Conservation (phyloP, 169 alveolate species). For the Plasmodium knowlesi region DNA sequence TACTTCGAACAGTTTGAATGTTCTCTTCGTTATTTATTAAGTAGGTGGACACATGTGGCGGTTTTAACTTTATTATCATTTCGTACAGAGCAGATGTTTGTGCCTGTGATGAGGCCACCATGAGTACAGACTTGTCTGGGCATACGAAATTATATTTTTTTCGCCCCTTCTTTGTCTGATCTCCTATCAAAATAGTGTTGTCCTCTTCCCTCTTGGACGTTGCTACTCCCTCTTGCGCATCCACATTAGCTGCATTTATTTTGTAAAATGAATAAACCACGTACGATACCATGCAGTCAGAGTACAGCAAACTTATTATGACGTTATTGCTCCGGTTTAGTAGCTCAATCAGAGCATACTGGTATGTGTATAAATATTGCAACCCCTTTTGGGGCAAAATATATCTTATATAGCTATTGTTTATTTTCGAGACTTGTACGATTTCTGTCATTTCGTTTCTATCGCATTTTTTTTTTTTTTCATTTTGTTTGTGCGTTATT, state of each 20-base stretch:
- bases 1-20: conserved; percentile 7
- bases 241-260: not conserved
- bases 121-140: conserved; percentile 21
- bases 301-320: conserved; percentile 11
- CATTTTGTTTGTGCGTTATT: conserved; percentile 7
- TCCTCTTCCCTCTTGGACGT: not conserved
- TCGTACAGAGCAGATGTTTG: conserved; percentile 13
- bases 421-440: not conserved
- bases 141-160: not conserved
- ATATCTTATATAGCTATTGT: conserved; percentile 20
- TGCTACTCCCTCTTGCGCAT: not conserved
- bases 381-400: conserved; percentile 11
- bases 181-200: not conserved
- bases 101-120: conserved; percentile 41
- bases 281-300: conserved; percentile 60
- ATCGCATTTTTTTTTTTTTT: not conserved
- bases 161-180: not conserved
- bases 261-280: conserved; percentile 57
- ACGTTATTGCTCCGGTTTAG: conserved; percentile 27
- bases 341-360: conserved; percentile 51
- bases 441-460: conserved; percentile 30
- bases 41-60: conserved; percentile 28
- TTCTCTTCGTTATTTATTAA: conserved; percentile 32
- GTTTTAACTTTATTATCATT: conserved; percentile 48
- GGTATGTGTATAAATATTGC: conserved; percentile 39